Conservation (phyloP, 1,284 basidiomycete species). For the Kwoniella shivajii region DNA sequence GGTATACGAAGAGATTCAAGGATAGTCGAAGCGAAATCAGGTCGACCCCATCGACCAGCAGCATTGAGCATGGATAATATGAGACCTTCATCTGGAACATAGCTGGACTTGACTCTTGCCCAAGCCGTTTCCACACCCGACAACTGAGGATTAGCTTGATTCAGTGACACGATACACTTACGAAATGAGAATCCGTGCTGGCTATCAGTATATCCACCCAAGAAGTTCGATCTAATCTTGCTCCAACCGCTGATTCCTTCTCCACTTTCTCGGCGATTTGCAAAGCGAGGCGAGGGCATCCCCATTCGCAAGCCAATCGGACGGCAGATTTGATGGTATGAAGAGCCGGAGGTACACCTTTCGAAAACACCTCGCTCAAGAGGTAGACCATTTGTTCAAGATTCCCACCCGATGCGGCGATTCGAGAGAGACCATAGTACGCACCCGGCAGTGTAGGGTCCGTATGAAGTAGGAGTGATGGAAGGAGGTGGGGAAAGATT, state of each 20-base stretch:
- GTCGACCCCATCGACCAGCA: conserved; percentile 69
- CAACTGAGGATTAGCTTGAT: not conserved
- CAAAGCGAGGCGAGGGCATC: conserved; percentile 36
- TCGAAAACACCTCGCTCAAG: conserved; percentile 37
- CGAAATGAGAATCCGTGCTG: conserved; percentile 41
- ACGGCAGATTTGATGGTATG: conserved; percentile 23
- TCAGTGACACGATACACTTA: conserved; percentile 28
- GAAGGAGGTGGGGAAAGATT: conserved; percentile 36
- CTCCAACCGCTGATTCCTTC: conserved; percentile 10
- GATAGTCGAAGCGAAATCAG: conserved; percentile 68
- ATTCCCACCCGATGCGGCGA: conserved; percentile 16
- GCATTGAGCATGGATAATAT: conserved; percentile 69
- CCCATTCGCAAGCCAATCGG: conserved; percentile 37
- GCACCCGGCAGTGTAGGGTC: conserved; percentile 13
- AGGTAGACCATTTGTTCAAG: conserved; percentile 38
- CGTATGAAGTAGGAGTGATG: conserved; percentile 31
- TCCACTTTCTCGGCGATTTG: conserved; percentile 33
- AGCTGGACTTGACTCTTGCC: conserved; percentile 63
- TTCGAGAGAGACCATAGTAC: conserved; percentile 27
- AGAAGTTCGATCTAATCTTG: conserved; percentile 12
- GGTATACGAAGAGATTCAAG: conserved; percentile 61
- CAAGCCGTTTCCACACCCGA: conserved; percentile 65
- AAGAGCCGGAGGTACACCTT: conserved; percentile 20
- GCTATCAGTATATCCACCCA: conserved; percentile 44
- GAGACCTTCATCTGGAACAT: conserved; percentile 72